These are phyloP conservation scores for Vigna nakashimae DNA, from an alignment of 306 rosid genomes.

Conservation along the genomic window DNA sequence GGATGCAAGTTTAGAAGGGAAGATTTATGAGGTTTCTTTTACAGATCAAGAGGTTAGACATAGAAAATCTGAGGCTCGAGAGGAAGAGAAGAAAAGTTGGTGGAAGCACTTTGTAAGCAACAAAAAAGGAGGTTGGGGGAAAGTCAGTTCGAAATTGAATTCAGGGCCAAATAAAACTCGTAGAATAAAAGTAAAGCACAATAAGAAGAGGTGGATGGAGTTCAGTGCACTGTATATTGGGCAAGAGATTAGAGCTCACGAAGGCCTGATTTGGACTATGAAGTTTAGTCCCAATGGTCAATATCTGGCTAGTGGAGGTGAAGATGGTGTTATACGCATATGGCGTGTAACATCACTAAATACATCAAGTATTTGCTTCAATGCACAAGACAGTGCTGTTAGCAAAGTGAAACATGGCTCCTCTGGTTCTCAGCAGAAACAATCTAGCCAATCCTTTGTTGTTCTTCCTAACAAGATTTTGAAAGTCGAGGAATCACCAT, in stretches of 20 bases:
- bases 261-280: conserved; percentile 82
- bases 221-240: conserved; percentile 67
- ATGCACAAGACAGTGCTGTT: conserved; percentile 42
- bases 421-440: conserved; percentile 52
- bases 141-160: conserved; percentile 42
- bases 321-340: conserved; percentile 83
- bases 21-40: conserved; percentile 36
- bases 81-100: conserved; percentile 64
- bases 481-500: conserved; percentile 72
- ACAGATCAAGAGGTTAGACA: conserved; percentile 34
- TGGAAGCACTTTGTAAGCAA: conserved; percentile 60
- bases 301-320: conserved; percentile 91
- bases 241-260: conserved; percentile 83
- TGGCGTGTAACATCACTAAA: conserved; percentile 64
- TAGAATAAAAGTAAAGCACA: conserved; percentile 58
- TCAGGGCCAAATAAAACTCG: conserved; percentile 18
- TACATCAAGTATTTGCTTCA: conserved; percentile 50
- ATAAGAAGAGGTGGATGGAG: conserved; percentile 70
- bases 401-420: conserved; percentile 49
- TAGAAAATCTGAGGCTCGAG: conserved; percentile 43
- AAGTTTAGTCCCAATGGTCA: conserved; percentile 88
- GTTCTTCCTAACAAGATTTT: conserved; percentile 74
- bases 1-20: conserved; percentile 35
- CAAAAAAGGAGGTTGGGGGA: conserved; percentile 36
- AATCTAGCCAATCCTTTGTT: conserved; percentile 49